phyloP scores from a whole-genome alignment of 495 filamentous ascomycete species.

The Tuber calosporum region DNA sequence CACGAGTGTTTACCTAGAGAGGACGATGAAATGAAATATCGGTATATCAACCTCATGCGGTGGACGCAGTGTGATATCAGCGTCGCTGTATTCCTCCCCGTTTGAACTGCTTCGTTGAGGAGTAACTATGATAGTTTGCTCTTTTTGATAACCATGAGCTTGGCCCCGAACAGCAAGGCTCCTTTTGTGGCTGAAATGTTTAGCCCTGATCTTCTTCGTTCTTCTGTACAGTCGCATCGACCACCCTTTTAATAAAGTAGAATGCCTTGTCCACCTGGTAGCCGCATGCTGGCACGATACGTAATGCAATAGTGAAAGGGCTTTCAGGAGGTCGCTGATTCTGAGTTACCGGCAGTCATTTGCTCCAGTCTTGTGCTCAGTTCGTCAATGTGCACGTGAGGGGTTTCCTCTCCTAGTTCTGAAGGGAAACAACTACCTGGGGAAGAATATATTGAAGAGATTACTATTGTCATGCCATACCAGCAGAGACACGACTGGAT shows the following conservation, averaged over 20 bases:
- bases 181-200: not conserved
- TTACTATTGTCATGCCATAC: not conserved
- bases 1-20: not conserved
- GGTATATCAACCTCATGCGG: not conserved
- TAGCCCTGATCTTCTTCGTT: not conserved
- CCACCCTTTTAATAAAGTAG: not conserved
- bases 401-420: not conserved
- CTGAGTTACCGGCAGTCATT: not conserved
- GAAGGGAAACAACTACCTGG: not conserved
- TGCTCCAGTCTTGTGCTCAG: not conserved
- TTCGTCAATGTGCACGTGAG: not conserved
- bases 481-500: not conserved
- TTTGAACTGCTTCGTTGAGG: not conserved
- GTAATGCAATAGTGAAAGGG: not conserved
- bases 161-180: not conserved
- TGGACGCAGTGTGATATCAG: not conserved
- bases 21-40: not conserved
- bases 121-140: conserved; percentile 1
- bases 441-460: not conserved
- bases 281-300: not conserved
- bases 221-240: not conserved
- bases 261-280: not conserved
- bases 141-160: not conserved
- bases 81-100: not conserved
- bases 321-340: not conserved